Base-by-base conservation (phyloP, 2,329 filamentous ascomycete species). In the Dactylellina haptotyla region DNA sequence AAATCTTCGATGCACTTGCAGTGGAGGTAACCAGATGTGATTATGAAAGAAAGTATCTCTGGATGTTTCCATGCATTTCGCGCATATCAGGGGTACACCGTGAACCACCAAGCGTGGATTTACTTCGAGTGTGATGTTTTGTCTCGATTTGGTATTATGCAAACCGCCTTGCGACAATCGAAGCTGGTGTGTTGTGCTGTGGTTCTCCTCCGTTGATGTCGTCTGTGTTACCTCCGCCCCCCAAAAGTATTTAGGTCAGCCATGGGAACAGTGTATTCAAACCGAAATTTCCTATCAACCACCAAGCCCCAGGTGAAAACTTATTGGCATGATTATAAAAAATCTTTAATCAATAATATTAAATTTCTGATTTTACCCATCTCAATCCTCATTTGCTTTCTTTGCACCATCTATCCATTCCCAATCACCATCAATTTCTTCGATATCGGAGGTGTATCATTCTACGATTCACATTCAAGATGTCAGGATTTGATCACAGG, bases 401-500 rank as follows among this genome's bases (percentile, higher is more conserved):
- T 34, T 6, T 6, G 32, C 32, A 6, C 14, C 37, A n/a, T n/a
- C 34, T 39, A 3, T 41, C 37, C n/a, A n/a, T 41, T 41, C 37
- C 16, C 12, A 12, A 41, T 16, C 37, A 16, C 12, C 12, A 37
- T 2, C n/a, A 10, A 3, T 39, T 14, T 12, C 10, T 39, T 39
- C 3, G 14, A 32, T 20, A 43, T 64, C 66, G 66, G 66, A 62
- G 58, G 66, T 71, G 64, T 28, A 28, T 51, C 12, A 5, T 43
- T 34, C 14, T 20, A 46, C 46, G 23, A 25, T 56, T 30, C 20
- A 32, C 14, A 10, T 57, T 45, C 59, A 65, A 46, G 53, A 72
- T 72, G 67, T 72, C 67, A 23, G 67, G 67, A 64, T 72, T 72
- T 54, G 67, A 72, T 61, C 67, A 65, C 59, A 56, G 67, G 30